Base-by-base conservation (phyloP, 2,329 filamentous ascomycete genomes). In the Aspergillus hortae region DNA sequence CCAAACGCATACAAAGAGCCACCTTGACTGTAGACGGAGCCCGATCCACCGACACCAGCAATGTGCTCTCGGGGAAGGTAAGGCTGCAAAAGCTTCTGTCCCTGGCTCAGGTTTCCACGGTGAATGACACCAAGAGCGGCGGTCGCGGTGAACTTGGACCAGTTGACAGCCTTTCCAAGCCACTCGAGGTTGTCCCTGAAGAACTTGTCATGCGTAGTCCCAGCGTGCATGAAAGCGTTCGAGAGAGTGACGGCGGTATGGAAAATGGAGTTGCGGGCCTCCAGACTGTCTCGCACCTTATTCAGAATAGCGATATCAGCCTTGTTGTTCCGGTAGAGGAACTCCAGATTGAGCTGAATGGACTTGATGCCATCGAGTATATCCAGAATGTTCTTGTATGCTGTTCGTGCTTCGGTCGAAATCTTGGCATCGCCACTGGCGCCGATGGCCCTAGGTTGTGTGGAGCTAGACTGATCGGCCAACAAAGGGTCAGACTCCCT, bases 221-320 rank as follows among this genome's bases (percentile, higher is more conserved):
- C 95, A 49, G 95, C 92, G 69, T 99, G 95, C 94, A 99, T 99
- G 71, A 99, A 97, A 10, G 92, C 94, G 65, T 97, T 97, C 67
- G 92, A 94, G 66, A 99, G 94, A 0, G 94, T 97, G 51, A 99
- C 90, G 4, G 92, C 91, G 1, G 91, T 95, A 73, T 99, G 94
- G 81, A 97, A 97, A 61, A 99, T 99, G 30, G 92, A 97, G 75
- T 96, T 97, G 48, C 95, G 85, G 33, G 92, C 91, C 68, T 99
- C 94, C 14, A 99, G 78, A 62, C 92, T 96, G 70, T 99, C 94
- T 46, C 92, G 88, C 42, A 99, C 87, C 76, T 96, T 96, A 80
- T 96, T 96, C 52, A 99, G 79, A 56, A 99, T 94, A 63, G 86
- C 88, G 58, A 91, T 82, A 66, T 99, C 94, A 36, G 91, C 92